Percentiles rank a stretch among this genome's conserved stretches.
These are phyloP conservation scores for Trichothecium sympodiale DNA, from an alignment of 2,329 filamentous ascomycete species.

Conservation along the genomic window DNA sequence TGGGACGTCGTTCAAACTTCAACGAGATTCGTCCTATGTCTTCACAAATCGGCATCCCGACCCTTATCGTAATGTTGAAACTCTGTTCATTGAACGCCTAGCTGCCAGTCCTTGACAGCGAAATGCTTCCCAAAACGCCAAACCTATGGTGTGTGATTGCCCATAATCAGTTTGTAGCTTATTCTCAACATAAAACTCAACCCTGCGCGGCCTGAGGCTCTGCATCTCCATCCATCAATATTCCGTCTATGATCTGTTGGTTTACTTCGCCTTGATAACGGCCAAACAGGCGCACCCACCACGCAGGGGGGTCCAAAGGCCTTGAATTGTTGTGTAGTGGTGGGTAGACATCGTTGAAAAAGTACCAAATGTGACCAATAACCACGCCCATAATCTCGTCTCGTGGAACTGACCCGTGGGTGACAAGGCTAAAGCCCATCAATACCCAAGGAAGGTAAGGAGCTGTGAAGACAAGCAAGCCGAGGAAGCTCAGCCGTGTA, in stretches of 20 bases:
- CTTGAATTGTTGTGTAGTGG: conserved; percentile 74
- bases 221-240: conserved; percentile 42
- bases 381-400: conserved; percentile 94
- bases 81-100: too few relatives aligned
- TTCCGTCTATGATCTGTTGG: conserved; percentile 45
- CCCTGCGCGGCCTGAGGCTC: too few relatives aligned
- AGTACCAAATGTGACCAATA: conserved; percentile 96
- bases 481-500: conserved; percentile 78
- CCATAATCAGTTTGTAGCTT: too few relatives aligned
- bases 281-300: conserved; percentile 81
- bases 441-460: conserved; percentile 95
- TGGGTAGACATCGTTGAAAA: conserved; percentile 94
- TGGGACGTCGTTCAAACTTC: too few relatives aligned
- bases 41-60: too few relatives aligned
- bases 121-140: too few relatives aligned
- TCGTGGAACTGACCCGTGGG: conserved; percentile 82
- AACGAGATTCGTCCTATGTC: too few relatives aligned
- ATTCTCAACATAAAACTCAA: too few relatives aligned
- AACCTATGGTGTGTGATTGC: too few relatives aligned
- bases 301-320: conserved; percentile 78
- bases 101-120: too few relatives aligned
- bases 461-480: conserved; percentile 81
- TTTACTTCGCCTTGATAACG: conserved; percentile 27
- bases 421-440: conserved; percentile 82
- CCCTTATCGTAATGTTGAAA: too few relatives aligned